These are phyloP conservation scores for Yarrowia divulgata DNA, from an alignment of 805 yeast genomes.

Conservation along the genomic window DNA sequence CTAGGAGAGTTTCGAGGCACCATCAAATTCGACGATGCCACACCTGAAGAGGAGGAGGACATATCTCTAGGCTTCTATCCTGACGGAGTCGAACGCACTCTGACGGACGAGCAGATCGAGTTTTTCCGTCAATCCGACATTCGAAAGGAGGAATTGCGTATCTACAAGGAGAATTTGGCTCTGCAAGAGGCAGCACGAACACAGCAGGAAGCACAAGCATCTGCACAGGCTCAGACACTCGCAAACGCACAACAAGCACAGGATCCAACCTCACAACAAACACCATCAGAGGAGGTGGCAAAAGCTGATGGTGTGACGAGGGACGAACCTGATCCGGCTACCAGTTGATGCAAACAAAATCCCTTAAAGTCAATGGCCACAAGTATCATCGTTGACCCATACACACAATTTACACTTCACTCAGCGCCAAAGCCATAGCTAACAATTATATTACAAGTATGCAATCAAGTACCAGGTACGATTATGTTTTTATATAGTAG, in stretches of 20 bases:
- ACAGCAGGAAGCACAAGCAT: neutral
- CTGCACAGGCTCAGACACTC: neutral
- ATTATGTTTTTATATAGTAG: conserved; percentile 22
- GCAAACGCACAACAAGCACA: conserved; percentile 5
- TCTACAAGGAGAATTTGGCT: conserved; percentile 11
- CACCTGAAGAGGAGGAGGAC: neutral
- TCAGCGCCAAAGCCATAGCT: neutral
- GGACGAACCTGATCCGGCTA: too few species aligned
- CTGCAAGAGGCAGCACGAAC: neutral
- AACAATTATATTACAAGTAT: neutral
- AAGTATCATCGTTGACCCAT: neutral
- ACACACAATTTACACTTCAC: neutral
- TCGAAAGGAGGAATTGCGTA: conserved; percentile 25
- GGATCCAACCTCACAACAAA: conserved; percentile 21
- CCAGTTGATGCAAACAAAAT: too few species aligned
- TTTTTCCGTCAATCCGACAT: conserved; percentile 44
- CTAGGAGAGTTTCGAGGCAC: conserved; percentile 21
- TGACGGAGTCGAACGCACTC: conserved; percentile 44
- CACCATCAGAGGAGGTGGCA: neutral
- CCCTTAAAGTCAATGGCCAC: too few species aligned
- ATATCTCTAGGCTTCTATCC: conserved; percentile 40
- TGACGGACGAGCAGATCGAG: conserved; percentile 45
- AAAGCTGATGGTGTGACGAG: neutral
- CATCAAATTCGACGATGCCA: neutral
- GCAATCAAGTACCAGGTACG: conserved; percentile 30